Evolutionary conservation across 2,329 filamentous ascomycete genomes (phyloP), one percentile per base, ranked within the genome.

Genomic region (Epichloe elymi): DNA sequence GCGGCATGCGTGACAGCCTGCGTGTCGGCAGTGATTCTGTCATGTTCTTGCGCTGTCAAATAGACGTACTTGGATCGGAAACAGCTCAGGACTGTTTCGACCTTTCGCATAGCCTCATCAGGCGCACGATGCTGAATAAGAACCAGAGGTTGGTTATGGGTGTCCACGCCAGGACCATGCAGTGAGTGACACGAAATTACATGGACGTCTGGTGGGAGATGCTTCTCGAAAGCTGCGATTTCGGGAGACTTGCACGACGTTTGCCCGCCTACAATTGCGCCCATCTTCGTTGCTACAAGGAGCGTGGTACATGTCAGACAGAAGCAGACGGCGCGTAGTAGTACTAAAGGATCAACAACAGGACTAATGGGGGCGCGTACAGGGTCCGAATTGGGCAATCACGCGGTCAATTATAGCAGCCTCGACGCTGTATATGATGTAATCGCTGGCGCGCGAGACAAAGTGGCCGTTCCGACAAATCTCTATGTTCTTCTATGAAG

Each of bases 231-330:
- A 3, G 93, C 91, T 37, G 82, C 82, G 61, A 98, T 93, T 68
- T 98, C 93, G 19, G 93, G 93, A 46, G 88, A 89, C 70, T 98
- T 98, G 76, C 93, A 98, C 1, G 93, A 97, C 1, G 93, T 98
- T 67, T 98, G 93, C 8, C 93, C 93, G 53, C 93, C 94, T 20
- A 98, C 93, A 55, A 98, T 94, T 57, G 93, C 93, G 56, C 87
- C 86, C 63, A 93, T 78, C 67, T 96, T 97, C 52, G 93, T 98
- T 58, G 93, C 90, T 95, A 63, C 54, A 48, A 19, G 38, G 51
- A 40, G 44, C n/a, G 19, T 19, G 26, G 14, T 38, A 39, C 46
- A 49, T 45, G 42, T 54, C 46, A 56, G 54, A 54, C 6, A 23
- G 3, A 20, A 10, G 30, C 12, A 20, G 5, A 45, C 11, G 40